Conservation (phyloP, 257 asterid species). For the Penstemon barbatus region DNA sequence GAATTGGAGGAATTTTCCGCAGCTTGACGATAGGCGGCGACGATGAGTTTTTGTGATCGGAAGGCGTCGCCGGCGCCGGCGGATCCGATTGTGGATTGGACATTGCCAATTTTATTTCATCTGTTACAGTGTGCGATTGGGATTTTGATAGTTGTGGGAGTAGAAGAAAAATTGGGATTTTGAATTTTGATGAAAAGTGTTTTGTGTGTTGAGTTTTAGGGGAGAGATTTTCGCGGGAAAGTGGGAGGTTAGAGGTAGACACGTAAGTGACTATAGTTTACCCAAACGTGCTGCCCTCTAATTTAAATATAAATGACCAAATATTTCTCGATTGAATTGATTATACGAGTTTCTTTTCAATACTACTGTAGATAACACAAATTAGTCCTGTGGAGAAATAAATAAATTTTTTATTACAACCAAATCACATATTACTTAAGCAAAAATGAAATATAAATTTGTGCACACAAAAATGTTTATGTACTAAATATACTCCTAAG, state of each 20-base stretch:
- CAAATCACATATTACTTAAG: too few relatives aligned
- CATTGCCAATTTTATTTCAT: slow-evolving; percentile 32
- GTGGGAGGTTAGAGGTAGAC: slow-evolving; percentile 41
- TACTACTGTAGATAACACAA: too few relatives aligned
- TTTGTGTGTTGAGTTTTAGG: slow-evolving; percentile 15
- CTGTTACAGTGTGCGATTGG: not conserved
- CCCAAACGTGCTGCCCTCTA: slow-evolving; percentile 46
- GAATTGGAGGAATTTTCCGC: slow-evolving; percentile 62
- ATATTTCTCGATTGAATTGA: too few relatives aligned
- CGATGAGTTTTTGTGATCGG: slow-evolving; percentile 30
- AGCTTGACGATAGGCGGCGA: slow-evolving; percentile 51
- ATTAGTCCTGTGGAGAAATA: too few relatives aligned
- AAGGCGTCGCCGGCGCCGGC: slow-evolving; percentile 1
- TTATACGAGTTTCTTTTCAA: too few relatives aligned
- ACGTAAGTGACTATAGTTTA: slow-evolving; percentile 41
- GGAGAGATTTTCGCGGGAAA: slow-evolving; percentile 82
- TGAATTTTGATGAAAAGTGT: slow-evolving; percentile 24
- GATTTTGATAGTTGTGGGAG: not conserved
- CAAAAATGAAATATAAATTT: too few relatives aligned
- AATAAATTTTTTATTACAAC: too few relatives aligned
- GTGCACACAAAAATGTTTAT: too few relatives aligned
- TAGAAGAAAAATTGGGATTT: slow-evolving; percentile 15
- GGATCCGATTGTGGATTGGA: slow-evolving; percentile 21
- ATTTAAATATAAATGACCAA: too few relatives aligned
- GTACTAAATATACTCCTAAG: too few relatives aligned